These are phyloP conservation scores for Smittium mucronatum DNA, from an alignment of 371 early-diverging fungal species.

Conservation along the genomic window DNA sequence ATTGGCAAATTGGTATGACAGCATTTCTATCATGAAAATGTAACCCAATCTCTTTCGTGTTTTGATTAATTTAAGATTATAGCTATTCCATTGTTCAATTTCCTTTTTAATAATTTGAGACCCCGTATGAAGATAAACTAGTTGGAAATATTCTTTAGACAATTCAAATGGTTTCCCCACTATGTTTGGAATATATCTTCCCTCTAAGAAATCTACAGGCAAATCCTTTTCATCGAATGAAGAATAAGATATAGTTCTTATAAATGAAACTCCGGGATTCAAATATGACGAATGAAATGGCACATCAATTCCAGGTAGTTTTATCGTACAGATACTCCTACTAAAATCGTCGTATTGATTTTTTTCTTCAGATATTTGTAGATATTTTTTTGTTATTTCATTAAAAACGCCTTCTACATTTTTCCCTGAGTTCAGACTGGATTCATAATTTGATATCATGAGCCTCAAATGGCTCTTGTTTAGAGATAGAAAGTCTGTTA, in stretches of 20 bases:
- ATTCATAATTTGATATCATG: too few relatives aligned
- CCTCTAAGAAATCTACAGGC: constrained; percentile 53
- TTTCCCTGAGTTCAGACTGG: too few relatives aligned
- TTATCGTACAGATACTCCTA: constrained; percentile 85
- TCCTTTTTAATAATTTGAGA: constrained; percentile 59
- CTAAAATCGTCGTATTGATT: constrained; percentile 49
- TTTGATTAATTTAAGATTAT: constrained; percentile 39
- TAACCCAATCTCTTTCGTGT: constrained; percentile 73
- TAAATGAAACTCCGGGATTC: constrained; percentile 66
- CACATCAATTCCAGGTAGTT: constrained; percentile 87
- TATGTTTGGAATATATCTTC: constrained; percentile 92
- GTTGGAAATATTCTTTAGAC: constrained; percentile 63
- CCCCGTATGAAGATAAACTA: constrained; percentile 58
- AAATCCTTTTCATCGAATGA: constrained; percentile 66
- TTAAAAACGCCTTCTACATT: neutral
- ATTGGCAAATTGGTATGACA: constrained; percentile 88
- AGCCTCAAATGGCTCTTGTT: neutral
- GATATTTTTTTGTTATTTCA: neutral
- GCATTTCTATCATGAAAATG: constrained; percentile 70
- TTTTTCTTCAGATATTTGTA: constrained; percentile 20
- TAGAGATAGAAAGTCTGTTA: neutral
- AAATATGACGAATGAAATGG: constrained; percentile 95
- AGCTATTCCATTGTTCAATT: constrained; percentile 67
- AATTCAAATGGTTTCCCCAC: constrained; percentile 77
- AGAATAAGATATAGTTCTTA: constrained; percentile 72